A percentile compares a stretch with the other conserved stretches of the same genome.
These are phyloP conservation scores for Tetrapyrgos nigripes DNA, from an alignment of 1,284 basidiomycete species.

Conservation along the genomic window DNA sequence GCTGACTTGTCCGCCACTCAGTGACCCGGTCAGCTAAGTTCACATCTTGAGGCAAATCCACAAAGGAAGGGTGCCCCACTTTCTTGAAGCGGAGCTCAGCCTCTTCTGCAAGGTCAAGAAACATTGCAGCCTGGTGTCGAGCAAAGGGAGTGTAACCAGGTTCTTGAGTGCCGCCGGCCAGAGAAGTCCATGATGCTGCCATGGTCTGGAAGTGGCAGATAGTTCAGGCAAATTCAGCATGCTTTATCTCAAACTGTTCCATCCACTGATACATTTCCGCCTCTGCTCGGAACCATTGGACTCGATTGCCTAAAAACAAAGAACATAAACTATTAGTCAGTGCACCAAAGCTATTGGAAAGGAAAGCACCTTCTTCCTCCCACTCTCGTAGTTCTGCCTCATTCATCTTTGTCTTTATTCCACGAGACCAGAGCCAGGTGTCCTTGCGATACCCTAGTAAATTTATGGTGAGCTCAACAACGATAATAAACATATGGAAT, in stretches of 20 bases:
- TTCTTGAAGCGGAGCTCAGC: background rate
- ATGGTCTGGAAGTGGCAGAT: slow-evolving; percentile 20
- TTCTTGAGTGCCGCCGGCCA: slow-evolving; percentile 6
- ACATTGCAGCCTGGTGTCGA: slow-evolving; percentile 9
- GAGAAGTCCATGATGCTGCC: slow-evolving; percentile 16
- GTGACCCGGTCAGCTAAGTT: no score
- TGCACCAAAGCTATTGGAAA: no score
- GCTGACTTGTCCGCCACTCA: no score
- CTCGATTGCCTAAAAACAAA: slow-evolving; percentile 25
- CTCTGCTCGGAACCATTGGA: slow-evolving; percentile 33
- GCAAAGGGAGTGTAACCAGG: slow-evolving; percentile 15
- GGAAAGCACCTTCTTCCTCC: no score
- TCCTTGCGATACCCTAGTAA: slow-evolving; percentile 1
- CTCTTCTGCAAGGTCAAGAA: background rate
- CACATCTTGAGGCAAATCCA: no score
- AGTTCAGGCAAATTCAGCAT: slow-evolving; percentile 25
- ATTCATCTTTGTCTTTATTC: background rate
- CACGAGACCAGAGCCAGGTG: slow-evolving; percentile 1
- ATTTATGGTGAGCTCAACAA: background rate
- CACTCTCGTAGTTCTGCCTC: background rate
- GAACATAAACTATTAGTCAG: background rate
- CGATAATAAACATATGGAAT: background rate
- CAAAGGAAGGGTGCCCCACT: background rate
- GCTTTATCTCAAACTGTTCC: slow-evolving; percentile 28
- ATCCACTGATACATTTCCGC: slow-evolving; percentile 34